These are phyloP conservation scores for Opeltia flavorubescens DNA, from an alignment of 495 filamentous ascomycete species.

Conservation along the genomic window DNA sequence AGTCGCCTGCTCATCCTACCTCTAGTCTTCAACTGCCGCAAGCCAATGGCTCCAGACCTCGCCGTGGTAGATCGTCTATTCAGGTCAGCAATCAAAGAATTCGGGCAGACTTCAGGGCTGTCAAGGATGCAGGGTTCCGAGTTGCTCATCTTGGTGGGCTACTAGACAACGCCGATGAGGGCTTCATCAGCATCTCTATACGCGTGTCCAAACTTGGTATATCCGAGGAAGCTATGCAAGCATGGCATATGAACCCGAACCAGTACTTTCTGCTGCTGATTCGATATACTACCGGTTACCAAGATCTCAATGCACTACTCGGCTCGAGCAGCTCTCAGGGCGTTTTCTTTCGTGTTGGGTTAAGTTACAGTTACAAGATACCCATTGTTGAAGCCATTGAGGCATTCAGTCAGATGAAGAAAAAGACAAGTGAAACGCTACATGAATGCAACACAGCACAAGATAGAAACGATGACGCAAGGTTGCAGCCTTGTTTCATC, in stretches of 20 bases:
- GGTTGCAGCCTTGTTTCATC: conserved; percentile 42
- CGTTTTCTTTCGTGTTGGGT: conserved; percentile 30
- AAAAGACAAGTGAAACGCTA: conserved; percentile 6
- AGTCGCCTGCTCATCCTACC: not conserved
- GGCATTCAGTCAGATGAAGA: conserved; percentile 33
- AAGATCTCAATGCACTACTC: conserved; percentile 34
- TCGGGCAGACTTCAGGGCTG: conserved; percentile 46
- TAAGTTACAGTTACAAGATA: conserved; percentile 37
- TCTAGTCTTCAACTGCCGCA: too few species aligned
- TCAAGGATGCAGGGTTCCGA: conserved; percentile 56
- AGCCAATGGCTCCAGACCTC: too few species aligned
- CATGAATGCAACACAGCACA: not conserved
- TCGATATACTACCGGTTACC: conserved; percentile 48
- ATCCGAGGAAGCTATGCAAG: conserved; percentile 59
- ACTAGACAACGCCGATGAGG: conserved; percentile 22
- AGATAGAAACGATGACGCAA: conserved; percentile 20
- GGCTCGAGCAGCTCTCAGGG: conserved; percentile 5
- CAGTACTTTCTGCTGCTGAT: conserved; percentile 72
- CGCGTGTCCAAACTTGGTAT: conserved; percentile 58
- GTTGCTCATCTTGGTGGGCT: conserved; percentile 48
- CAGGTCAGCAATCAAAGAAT: conserved; percentile 23
- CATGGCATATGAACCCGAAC: conserved; percentile 53
- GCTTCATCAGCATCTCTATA: conserved; percentile 42
- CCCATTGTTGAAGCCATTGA: conserved; percentile 24
- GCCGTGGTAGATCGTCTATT: conserved; percentile 10